These are phyloP conservation scores for Sarocladium oryzae DNA, from an alignment of 2,329 filamentous ascomycete genomes.

Conservation along the genomic window DNA sequence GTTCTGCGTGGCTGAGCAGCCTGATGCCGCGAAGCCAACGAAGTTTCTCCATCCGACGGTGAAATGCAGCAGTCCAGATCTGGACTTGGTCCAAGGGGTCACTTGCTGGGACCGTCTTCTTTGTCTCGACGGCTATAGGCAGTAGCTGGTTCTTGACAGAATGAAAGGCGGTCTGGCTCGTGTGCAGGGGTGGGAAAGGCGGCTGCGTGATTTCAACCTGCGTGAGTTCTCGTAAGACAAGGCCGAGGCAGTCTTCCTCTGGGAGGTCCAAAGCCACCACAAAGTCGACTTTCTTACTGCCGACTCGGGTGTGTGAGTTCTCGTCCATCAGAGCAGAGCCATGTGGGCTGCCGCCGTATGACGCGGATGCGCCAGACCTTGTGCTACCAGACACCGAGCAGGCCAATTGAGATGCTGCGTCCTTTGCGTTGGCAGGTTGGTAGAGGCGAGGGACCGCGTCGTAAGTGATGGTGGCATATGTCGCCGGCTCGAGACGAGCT, in stretches of 20 bases:
- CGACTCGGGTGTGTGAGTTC: not conserved
- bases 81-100: not conserved
- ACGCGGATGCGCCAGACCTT: not conserved
- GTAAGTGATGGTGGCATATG: not conserved
- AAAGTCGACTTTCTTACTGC: not conserved
- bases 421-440: not conserved
- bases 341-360: too few relatives aligned
- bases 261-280: not conserved
- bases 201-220: not conserved
- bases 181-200: not conserved
- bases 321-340: not conserved
- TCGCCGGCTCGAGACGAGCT: not conserved
- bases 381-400: not conserved
- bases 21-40: not conserved
- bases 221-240: not conserved
- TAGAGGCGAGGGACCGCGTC: not conserved
- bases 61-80: not conserved
- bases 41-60: not conserved
- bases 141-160: not conserved
- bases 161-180: not conserved
- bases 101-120: not conserved
- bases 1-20: not conserved
- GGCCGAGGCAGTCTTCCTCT: not conserved
- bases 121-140: not conserved
- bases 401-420: not conserved